These are phyloP conservation scores for Sugiyamaella pinicola DNA, from an alignment of 1,139 yeast genomes.

Conservation along the genomic window DNA sequence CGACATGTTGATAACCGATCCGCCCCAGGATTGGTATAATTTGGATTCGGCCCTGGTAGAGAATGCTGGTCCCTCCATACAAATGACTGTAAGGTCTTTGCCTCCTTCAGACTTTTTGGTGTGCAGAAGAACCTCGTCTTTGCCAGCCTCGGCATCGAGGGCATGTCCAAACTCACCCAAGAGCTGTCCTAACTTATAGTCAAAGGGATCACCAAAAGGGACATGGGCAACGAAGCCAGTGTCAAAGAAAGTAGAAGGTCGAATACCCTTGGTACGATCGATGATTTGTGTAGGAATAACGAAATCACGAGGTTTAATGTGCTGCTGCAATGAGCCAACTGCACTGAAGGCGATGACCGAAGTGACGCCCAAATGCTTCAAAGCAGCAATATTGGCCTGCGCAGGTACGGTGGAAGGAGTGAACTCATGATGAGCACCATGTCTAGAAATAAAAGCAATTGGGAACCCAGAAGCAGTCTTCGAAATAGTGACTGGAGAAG, in stretches of 20 bases:
- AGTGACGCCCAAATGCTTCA: constrained; percentile 81
- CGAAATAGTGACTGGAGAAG: constrained; percentile 89
- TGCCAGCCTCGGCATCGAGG: constrained; percentile 51
- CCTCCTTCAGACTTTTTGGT: constrained; percentile 58
- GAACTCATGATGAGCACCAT: constrained; percentile 85
- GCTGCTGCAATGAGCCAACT: constrained; percentile 90
- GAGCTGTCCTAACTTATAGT: constrained; percentile 65
- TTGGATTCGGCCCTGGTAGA: constrained; percentile 96
- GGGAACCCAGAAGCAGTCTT: constrained; percentile 74
- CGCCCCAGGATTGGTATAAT: constrained; percentile 88
- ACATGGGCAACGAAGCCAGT: constrained; percentile 96
- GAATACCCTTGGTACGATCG: constrained; percentile 93
- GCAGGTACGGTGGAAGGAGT: constrained; percentile 92
- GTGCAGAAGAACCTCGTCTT: constrained; percentile 51
- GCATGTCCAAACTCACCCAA: constrained; percentile 59
- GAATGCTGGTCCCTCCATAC: constrained; percentile 99
- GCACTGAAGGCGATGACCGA: constrained; percentile 93
- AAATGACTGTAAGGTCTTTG: constrained; percentile 75
- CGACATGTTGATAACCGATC: constrained; percentile 94
- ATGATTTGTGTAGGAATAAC: constrained; percentile 94
- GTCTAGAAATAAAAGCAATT: constrained; percentile 93
- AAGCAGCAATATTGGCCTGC: constrained; percentile 93
- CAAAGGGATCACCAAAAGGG: constrained; percentile 96
- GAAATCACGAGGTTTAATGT: constrained; percentile 90
- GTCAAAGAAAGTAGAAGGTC: constrained; percentile 89